Percentiles rank a stretch among this genome's conserved stretches.
Evolutionary conservation across 2,329 filamentous ascomycete genomes (phyloP).

Genomic region (Apiospora malaysiana): DNA sequence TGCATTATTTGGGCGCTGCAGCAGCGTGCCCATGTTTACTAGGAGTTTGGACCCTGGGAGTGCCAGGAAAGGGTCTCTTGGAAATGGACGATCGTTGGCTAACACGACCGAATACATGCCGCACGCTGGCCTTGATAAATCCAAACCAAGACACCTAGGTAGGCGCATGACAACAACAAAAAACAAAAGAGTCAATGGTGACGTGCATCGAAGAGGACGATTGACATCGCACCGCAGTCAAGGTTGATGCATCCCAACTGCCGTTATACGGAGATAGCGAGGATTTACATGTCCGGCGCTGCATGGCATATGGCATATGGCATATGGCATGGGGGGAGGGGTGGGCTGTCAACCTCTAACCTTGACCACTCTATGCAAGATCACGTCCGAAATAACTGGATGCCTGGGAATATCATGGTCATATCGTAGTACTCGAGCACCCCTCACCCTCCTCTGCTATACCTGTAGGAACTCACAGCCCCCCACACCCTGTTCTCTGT

Average conservation of each 20-base stretch:
- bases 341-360: conserved; percentile 15
- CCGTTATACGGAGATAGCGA: conserved; percentile 5
- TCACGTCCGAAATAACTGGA: not conserved
- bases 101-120: not conserved
- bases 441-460: conserved; percentile 6
- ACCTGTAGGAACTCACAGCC: not conserved
- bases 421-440: conserved; percentile 9
- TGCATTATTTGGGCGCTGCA: conserved; percentile 1
- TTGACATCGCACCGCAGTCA: not conserved
- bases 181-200: not conserved
- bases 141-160: not conserved
- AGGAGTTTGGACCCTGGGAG: conserved; percentile 5
- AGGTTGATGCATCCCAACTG: not conserved
- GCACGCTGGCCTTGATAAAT: not conserved
- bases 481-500: conserved; percentile 15
- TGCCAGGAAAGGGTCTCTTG: not conserved
- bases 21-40: not conserved
- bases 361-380: conserved; percentile 5
- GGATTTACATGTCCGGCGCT: not conserved
- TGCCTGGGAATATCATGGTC: conserved; percentile 2
- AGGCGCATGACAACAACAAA: not conserved
- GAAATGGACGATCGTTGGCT: not conserved
- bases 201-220: not conserved
- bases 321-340: not conserved
- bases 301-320: too few relatives aligned